These are phyloP conservation scores for Podospora fimiseda DNA, from an alignment of 495 filamentous ascomycete species.

Conservation along the genomic window DNA sequence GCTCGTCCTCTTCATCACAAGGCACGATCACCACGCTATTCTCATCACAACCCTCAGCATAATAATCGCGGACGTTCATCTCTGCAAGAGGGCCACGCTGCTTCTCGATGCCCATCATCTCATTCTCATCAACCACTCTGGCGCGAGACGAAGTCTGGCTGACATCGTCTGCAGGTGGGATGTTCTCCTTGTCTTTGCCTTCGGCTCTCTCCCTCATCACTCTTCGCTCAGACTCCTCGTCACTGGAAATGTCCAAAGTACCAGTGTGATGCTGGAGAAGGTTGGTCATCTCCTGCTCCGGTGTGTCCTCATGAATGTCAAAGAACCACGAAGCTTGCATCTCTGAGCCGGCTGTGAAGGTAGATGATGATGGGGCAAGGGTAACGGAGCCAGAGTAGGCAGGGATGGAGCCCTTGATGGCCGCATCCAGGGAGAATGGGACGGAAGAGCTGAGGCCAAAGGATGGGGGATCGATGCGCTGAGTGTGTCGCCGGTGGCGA, in stretches of 20 bases:
- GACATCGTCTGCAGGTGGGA: constrained; percentile 62
- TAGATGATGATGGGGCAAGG: constrained; percentile 7
- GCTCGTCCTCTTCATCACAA: constrained; percentile 47
- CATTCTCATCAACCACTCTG: constrained; percentile 19
- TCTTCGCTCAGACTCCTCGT: constrained; percentile 53
- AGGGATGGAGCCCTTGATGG: constrained; percentile 62
- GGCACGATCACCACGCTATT: constrained; percentile 53
- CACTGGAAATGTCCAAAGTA: constrained; percentile 75
- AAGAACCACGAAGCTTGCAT: constrained; percentile 75
- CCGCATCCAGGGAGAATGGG: constrained; percentile 75
- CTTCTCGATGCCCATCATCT: constrained; percentile 44
- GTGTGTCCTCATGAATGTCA: constrained; percentile 88
- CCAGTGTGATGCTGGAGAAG: constrained; percentile 84
- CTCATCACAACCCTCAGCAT: constrained; percentile 59
- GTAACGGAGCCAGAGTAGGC: constrained; percentile 36
- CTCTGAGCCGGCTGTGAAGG: constrained; percentile 33
- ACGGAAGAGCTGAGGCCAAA: constrained; percentile 31
- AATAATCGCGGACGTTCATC: constrained; percentile 66
- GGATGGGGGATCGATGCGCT: constrained; percentile 54
- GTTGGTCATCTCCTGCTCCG: constrained; percentile 82
- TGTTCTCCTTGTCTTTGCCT: constrained; percentile 81
- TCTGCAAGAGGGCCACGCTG: constrained; percentile 63
- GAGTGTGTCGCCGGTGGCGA: constrained; percentile 45
- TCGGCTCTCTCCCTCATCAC: constrained; percentile 50
- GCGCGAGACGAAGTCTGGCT: constrained; percentile 39